Evolutionary conservation across 2,329 filamentous ascomycete species (phyloP).

Genomic region (Colletotrichum sp.): DNA sequence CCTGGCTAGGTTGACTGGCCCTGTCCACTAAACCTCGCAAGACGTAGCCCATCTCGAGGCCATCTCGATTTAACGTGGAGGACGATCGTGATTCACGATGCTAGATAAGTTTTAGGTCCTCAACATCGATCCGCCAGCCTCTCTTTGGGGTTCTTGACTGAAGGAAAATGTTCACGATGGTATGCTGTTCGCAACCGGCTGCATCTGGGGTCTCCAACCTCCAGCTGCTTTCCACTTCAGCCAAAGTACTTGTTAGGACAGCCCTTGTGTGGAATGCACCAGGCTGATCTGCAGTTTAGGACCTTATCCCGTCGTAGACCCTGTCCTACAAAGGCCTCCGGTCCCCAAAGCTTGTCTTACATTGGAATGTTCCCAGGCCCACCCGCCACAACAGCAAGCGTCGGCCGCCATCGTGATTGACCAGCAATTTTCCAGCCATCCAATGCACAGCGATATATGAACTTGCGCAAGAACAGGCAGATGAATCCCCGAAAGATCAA

Average conservation of each 20-base stretch:
- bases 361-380: slow-evolving; percentile 4
- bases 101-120: background rate
- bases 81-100: background rate
- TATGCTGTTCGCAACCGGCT: background rate
- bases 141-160: background rate
- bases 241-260: background rate
- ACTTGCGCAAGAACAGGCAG: background rate
- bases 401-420: background rate
- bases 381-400: slow-evolving; percentile 11
- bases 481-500: background rate
- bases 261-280: slow-evolving; percentile 1
- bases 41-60: background rate
- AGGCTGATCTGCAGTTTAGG: background rate
- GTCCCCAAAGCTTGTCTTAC: background rate
- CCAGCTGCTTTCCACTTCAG: background rate
- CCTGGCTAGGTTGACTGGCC: background rate
- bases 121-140: background rate
- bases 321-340: background rate
- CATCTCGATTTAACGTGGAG: background rate
- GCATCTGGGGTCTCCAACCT: background rate
- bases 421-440: slow-evolving; percentile 3
- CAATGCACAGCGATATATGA: background rate
- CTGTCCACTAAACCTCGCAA: background rate
- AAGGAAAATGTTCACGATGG: background rate
- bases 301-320: background rate